Conservation (phyloP, 148 eudicot species). For the Diospyros kaki region DNA sequence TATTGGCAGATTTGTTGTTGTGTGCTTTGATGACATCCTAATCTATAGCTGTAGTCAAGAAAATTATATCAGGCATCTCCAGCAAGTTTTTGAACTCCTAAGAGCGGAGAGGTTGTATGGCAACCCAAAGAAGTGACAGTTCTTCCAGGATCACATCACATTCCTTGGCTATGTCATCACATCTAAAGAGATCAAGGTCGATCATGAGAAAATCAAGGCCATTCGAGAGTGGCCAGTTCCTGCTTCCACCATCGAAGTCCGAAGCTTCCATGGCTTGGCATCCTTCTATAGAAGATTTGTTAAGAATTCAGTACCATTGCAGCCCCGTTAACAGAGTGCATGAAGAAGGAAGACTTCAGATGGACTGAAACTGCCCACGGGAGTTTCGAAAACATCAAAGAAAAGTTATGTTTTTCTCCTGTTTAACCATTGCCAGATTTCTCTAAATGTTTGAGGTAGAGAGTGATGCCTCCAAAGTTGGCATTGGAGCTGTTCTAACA, state of each 20-base stretch:
- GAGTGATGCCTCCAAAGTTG: not conserved
- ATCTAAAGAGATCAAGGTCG: not conserved
- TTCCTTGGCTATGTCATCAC: not conserved
- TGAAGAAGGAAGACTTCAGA: not conserved
- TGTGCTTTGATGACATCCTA: too few species aligned
- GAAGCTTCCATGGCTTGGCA: slow-evolving; percentile 2
- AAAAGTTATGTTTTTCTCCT: not conserved
- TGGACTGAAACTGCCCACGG: too few species aligned
- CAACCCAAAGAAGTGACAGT: not conserved
- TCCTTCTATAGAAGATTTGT: not conserved
- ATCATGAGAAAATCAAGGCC: not conserved
- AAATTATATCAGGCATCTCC: too few species aligned
- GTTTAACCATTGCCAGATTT: not conserved
- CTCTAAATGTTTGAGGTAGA: not conserved
- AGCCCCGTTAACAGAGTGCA: not conserved
- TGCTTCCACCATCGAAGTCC: not conserved
- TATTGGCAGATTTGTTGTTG: not conserved
- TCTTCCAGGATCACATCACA: not conserved
- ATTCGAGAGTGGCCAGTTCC: not conserved
- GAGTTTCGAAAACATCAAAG: not conserved
- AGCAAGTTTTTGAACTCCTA: not conserved
- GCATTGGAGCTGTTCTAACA: not conserved
- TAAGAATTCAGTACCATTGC: not conserved
- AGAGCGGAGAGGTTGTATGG: not conserved
- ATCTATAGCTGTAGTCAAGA: too few species aligned